Evolutionary conservation across 306 rosid species (phyloP).

Genomic region (Alnus glutinosa): DNA sequence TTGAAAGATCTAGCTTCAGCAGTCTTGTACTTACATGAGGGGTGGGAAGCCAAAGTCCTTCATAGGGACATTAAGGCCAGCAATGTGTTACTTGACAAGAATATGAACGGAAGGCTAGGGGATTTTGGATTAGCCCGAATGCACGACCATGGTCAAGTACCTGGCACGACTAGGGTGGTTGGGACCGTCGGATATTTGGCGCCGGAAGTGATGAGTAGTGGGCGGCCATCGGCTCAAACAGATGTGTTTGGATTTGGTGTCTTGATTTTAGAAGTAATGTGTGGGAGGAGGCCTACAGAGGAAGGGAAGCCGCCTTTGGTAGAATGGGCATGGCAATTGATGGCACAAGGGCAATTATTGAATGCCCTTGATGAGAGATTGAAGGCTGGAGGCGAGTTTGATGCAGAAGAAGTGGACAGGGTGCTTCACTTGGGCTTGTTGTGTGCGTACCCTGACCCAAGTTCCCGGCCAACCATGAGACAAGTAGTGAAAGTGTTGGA

Average conservation of each 20-base stretch:
- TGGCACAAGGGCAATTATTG: conserved; percentile 45
- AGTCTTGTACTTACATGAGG: conserved; percentile 76
- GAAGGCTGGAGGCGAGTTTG: conserved; percentile 40
- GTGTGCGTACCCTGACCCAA: conserved; percentile 76
- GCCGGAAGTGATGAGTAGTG: conserved; percentile 65
- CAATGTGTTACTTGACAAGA: conserved; percentile 77
- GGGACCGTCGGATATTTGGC: conserved; percentile 88
- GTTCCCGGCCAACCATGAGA: conserved; percentile 72
- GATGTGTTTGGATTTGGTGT: conserved; percentile 81
- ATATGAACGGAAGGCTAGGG: conserved; percentile 78
- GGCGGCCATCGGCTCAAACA: conserved; percentile 66
- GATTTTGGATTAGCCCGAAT: conserved; percentile 85
- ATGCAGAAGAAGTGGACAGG: conserved; percentile 52
- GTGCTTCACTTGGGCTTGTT: conserved; percentile 73
- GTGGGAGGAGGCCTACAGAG: conserved; percentile 86
- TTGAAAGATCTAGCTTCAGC: conserved; percentile 74
- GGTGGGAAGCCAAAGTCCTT: conserved; percentile 76
- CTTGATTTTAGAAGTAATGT: conserved; percentile 72
- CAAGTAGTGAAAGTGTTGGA: conserved; percentile 63
- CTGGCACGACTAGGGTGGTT: conserved; percentile 65
- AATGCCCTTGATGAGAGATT: conserved; percentile 59
- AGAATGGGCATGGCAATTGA: conserved; percentile 61
- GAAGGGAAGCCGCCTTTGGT: conserved; percentile 62
- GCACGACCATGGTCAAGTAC: conserved; percentile 60
- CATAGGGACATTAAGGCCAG: conserved; percentile 92